Evolutionary conservation across 345 rosid species (phyloP).

Genomic region (Rhodamnia rubescens): DNA sequence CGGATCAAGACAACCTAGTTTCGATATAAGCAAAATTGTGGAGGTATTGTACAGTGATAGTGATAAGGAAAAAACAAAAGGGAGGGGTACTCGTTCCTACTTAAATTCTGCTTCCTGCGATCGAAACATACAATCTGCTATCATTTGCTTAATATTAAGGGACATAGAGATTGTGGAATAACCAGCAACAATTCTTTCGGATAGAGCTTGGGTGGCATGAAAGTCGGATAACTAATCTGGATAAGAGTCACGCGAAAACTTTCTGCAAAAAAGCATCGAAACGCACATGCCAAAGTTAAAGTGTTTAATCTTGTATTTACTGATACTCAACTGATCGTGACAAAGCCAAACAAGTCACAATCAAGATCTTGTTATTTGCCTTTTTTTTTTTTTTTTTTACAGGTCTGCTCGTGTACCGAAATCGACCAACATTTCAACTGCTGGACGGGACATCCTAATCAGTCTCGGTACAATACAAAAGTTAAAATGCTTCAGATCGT

Average conservation of each 20-base stretch:
- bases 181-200: not conserved
- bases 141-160: not conserved
- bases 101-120: not conserved
- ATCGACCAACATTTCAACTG: not conserved
- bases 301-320: not conserved
- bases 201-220: no score
- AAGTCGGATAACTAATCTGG: not conserved
- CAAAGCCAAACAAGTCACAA: not conserved
- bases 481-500: not conserved
- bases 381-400: not conserved
- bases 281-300: not conserved
- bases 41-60: not conserved
- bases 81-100: not conserved
- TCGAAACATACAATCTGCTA: not conserved
- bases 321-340: not conserved
- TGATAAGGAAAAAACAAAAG: not conserved
- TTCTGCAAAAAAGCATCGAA: not conserved
- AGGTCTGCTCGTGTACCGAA: not conserved
- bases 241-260: not conserved
- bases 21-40: not conserved
- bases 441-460: no score
- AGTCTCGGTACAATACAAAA: not conserved
- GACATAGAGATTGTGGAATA: not conserved
- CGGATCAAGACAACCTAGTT: not conserved
- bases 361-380: not conserved